Percentiles rank a stretch among this genome's conserved stretches.
Conservation (phyloP, 2,329 filamentous ascomycete species). For the Phyllosticta ampelicida region DNA sequence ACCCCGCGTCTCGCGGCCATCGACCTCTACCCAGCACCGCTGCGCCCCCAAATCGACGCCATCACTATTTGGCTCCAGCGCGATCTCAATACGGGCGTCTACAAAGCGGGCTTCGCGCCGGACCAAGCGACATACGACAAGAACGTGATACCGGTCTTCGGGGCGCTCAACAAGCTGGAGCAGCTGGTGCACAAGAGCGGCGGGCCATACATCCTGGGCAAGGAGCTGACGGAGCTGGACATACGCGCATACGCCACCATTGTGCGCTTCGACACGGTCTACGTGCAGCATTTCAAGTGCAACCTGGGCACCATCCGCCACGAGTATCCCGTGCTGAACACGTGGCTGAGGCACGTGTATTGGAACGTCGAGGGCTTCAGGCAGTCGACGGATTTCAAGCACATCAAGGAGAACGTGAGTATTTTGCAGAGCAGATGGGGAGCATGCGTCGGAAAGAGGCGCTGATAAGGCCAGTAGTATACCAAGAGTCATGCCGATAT, state of each 20-base stretch:
- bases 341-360: conserved; percentile 51
- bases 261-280: conserved; percentile 50
- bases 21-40: conserved; percentile 43
- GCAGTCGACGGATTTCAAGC: conserved; percentile 52
- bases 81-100: conserved; percentile 50
- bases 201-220: conserved; percentile 48
- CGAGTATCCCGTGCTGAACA: conserved; percentile 49
- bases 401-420: conserved; percentile 55
- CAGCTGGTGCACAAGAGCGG: conserved; percentile 33
- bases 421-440: not conserved
- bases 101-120: conserved; percentile 49
- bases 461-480: conserved; percentile 28
- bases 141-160: conserved; percentile 46
- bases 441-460: too few species aligned
- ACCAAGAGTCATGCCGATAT: conserved; percentile 50
- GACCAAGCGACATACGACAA: conserved; percentile 46
- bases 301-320: conserved; percentile 51
- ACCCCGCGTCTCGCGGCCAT: conserved; percentile 31
- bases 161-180: conserved; percentile 49
- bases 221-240: conserved; percentile 48
- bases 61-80: conserved; percentile 44
- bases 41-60: conserved; percentile 42
- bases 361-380: conserved; percentile 45
- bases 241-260: conserved; percentile 47
- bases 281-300: conserved; percentile 58